Evolutionary conservation across 352 stramenopile genomes (phyloP).

Genomic region (Globisporangium uncinulatum): DNA sequence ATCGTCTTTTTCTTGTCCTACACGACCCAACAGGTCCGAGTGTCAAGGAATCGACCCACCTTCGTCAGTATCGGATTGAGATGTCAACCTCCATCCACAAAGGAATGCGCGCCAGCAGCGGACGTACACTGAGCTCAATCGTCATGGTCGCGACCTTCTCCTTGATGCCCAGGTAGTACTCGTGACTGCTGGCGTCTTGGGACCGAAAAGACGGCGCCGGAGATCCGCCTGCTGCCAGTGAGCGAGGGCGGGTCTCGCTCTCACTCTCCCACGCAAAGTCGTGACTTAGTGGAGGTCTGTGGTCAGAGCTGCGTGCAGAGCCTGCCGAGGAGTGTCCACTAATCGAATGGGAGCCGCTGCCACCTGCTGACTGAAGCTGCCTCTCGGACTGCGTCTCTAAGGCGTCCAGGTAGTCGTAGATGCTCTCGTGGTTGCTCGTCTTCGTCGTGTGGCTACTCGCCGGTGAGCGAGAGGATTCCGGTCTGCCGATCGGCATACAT

Average conservation of each 20-base stretch:
- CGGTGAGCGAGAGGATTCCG: slow-evolving; percentile 11
- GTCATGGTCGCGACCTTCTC: slow-evolving; percentile 74
- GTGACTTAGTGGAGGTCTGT: slow-evolving; percentile 4
- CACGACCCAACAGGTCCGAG: neutral
- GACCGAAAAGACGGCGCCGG: slow-evolving; percentile 31
- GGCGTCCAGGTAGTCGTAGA: slow-evolving; percentile 79
- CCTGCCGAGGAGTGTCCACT: slow-evolving; percentile 5
- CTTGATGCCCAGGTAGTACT: slow-evolving; percentile 69
- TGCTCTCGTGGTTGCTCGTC: slow-evolving; percentile 18
- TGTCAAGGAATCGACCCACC: neutral
- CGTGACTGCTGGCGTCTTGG: slow-evolving; percentile 34
- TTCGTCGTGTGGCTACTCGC: slow-evolving; percentile 16
- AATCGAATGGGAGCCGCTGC: slow-evolving; percentile 7
- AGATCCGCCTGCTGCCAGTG: slow-evolving; percentile 7
- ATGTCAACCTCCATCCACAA: no score
- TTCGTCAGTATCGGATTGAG: neutral
- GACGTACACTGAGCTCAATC: slow-evolving; percentile 76
- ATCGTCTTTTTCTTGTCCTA: slow-evolving; percentile 86
- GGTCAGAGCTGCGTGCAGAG: slow-evolving; percentile 7
- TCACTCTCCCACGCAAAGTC: slow-evolving; percentile 35
- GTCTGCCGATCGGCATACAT: neutral
- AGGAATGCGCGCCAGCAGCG: neutral
- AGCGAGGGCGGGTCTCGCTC: neutral
- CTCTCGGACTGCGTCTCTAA: slow-evolving; percentile 57
- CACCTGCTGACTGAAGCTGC: slow-evolving; percentile 31